Evolutionary conservation across 768 basidiomycete species (phyloP).

Genomic region (Amyloporia xantha): DNA sequence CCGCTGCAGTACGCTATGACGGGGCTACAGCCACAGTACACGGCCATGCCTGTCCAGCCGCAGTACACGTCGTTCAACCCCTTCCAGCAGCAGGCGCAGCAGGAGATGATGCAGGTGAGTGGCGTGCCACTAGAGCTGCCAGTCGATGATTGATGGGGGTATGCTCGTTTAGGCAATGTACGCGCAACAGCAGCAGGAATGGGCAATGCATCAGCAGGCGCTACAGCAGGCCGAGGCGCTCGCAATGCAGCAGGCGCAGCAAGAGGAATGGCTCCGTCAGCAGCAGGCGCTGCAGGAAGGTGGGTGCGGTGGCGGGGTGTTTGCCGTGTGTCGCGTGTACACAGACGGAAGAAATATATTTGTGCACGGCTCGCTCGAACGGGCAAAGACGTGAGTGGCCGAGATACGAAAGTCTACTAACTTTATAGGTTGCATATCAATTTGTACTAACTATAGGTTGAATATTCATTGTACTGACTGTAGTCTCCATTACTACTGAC

Average conservation of each 20-base stretch:
- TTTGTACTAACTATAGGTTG: no score
- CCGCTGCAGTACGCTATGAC: conserved; percentile 19
- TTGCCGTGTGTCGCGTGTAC: no score
- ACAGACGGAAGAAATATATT: no score
- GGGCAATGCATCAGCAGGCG: conserved; percentile 56
- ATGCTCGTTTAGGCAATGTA: conserved; percentile 41
- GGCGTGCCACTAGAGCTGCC: conserved; percentile 77
- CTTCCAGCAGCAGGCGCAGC: conserved; percentile 81
- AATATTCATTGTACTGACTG: no score
- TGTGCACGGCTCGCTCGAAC: no score
- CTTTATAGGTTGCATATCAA: no score
- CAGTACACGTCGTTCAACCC: conserved; percentile 85
- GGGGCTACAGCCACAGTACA: conserved; percentile 16
- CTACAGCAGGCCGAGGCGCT: conserved; percentile 26
- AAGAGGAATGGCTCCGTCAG: conserved; percentile 45
- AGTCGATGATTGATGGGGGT: no score
- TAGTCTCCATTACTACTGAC: no score
- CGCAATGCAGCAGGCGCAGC: conserved; percentile 36
- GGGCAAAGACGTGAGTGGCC: no score
- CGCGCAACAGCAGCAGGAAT: conserved; percentile 50
- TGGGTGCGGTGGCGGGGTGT: no score
- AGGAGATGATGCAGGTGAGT: conserved; percentile 68
- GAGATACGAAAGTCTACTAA: no score
- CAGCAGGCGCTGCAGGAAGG: conserved; percentile 43
- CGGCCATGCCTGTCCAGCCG: conserved; percentile 47